These are phyloP conservation scores for Backusella macrospora DNA, from an alignment of 192 early-diverging fungal genomes.

Conservation along the genomic window DNA sequence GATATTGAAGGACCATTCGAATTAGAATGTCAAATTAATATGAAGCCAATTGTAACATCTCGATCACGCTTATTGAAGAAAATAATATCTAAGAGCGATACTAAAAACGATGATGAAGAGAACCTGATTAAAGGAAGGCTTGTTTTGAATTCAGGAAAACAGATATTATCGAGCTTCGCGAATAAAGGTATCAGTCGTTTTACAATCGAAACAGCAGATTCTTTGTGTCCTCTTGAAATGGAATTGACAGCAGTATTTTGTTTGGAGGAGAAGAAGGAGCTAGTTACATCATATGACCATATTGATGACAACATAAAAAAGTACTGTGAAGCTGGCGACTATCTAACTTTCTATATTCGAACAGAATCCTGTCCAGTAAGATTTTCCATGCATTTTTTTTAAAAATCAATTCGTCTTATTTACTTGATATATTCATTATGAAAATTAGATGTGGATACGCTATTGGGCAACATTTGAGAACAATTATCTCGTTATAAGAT, in stretches of 20 bases:
- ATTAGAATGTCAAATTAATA: background rate
- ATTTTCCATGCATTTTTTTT: background rate
- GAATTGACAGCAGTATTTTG: constrained; percentile 19
- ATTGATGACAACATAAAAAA: constrained; percentile 1
- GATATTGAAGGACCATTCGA: constrained; percentile 15
- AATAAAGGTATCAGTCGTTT: constrained; percentile 20
- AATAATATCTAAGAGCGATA: constrained; percentile 1
- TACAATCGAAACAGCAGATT: background rate
- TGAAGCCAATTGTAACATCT: background rate
- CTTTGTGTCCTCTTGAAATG: background rate
- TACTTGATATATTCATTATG: background rate
- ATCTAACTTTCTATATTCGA: constrained; percentile 16
- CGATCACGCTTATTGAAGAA: background rate
- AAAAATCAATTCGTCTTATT: too few relatives aligned
- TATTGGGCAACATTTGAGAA: constrained; percentile 15
- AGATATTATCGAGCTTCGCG: constrained; percentile 5
- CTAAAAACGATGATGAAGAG: background rate
- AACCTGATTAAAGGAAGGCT: background rate
- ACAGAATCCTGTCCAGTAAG: constrained; percentile 15
- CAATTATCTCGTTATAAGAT: constrained; percentile 12
- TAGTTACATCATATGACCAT: background rate
- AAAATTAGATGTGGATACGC: constrained; percentile 5
- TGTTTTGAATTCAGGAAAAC: constrained; percentile 12
- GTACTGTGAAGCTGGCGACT: constrained; percentile 9
- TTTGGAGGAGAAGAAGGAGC: constrained; percentile 10